phyloP scores from a whole-genome alignment of 73 alveolate species.

The Durusdinium trenchii region DNA sequence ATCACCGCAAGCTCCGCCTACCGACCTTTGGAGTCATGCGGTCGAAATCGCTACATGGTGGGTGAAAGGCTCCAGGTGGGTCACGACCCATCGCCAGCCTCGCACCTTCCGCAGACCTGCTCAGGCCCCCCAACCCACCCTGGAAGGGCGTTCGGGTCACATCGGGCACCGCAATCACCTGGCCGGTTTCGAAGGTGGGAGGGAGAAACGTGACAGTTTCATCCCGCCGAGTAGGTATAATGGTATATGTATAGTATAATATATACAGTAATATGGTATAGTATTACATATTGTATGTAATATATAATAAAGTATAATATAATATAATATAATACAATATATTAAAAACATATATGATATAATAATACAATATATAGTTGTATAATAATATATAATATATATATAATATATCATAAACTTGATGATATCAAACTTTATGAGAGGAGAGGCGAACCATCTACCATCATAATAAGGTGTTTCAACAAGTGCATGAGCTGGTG shows the following conservation, averaged over 20 bases:
- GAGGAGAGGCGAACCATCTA: too few relatives aligned
- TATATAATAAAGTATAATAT: background rate
- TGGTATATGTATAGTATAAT: background rate
- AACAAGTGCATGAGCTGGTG: too few relatives aligned
- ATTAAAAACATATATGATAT: background rate
- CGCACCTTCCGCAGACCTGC: background rate
- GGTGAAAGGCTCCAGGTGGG: background rate
- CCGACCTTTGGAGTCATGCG: background rate
- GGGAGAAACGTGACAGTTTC: background rate
- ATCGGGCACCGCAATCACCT: constrained; percentile 73
- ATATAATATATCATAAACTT: too few relatives aligned
- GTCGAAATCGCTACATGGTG: too few relatives aligned
- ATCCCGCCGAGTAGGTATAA: background rate
- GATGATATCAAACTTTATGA: too few relatives aligned
- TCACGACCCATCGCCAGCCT: background rate
- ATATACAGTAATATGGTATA: background rate
- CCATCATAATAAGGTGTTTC: too few relatives aligned
- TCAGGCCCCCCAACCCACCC: constrained; percentile 11
- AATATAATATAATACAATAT: background rate
- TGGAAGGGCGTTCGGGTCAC: constrained; percentile 30
- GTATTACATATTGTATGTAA: background rate
- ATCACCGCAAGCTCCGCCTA: background rate
- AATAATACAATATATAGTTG: too few relatives aligned
- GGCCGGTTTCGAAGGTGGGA: background rate
- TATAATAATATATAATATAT: background rate